These are phyloP conservation scores for Phylloboletellus chloephorus DNA, from an alignment of 1,284 basidiomycete species.

Conservation along the genomic window DNA sequence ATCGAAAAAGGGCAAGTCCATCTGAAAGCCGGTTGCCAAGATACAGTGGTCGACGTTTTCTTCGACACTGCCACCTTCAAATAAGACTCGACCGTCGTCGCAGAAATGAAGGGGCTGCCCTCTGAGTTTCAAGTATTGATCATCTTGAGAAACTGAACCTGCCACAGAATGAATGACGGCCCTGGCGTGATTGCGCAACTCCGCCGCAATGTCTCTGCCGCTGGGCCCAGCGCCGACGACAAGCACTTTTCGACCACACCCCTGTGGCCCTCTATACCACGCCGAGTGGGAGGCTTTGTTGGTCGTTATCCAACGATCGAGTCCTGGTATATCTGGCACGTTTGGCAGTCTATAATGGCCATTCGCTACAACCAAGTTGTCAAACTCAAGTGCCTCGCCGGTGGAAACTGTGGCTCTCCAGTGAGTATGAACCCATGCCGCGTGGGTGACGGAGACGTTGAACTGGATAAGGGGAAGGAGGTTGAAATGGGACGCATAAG, in stretches of 20 bases:
- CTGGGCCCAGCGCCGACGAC: constrained; percentile 71
- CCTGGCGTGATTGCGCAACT: constrained; percentile 42
- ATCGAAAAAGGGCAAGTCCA: constrained; percentile 57
- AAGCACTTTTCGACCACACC: constrained; percentile 47
- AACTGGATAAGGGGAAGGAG: constrained; percentile 53
- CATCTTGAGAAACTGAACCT: constrained; percentile 27
- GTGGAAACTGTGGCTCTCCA: constrained; percentile 48
- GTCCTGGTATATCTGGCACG: constrained; percentile 53
- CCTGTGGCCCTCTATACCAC: constrained; percentile 56
- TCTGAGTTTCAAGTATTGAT: constrained; percentile 40
- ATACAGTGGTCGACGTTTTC: constrained; percentile 54
- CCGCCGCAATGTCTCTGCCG: constrained; percentile 57
- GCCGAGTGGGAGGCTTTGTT: constrained; percentile 56
- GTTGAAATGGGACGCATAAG: constrained; percentile 54
- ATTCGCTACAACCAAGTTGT: constrained; percentile 64
- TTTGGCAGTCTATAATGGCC: constrained; percentile 66
- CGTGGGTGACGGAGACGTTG: constrained; percentile 42
- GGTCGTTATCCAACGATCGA: constrained; percentile 49
- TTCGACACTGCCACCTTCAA: constrained; percentile 56
- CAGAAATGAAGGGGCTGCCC: constrained; percentile 42
- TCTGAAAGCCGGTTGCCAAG: constrained; percentile 69
- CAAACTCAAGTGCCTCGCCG: constrained; percentile 41
- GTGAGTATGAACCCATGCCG: constrained; percentile 37
- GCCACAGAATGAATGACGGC: constrained; percentile 56
- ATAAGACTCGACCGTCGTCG: constrained; percentile 44